Base-by-base conservation (phyloP, 768 basidiomycete species). In the Naganishia vishniacii region DNA sequence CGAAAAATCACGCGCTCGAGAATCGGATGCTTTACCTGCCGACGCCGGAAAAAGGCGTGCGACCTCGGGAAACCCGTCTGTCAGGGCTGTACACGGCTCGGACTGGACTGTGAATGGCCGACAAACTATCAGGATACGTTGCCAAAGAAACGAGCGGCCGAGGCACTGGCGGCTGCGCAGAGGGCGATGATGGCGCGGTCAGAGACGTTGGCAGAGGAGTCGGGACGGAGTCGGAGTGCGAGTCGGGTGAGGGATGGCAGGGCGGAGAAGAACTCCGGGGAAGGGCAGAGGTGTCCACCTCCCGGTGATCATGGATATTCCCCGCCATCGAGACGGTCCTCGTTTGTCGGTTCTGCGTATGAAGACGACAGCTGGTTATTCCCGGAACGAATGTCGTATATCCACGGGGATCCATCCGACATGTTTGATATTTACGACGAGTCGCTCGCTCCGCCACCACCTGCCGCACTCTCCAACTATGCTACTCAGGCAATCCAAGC, bases 31-130 rank as follows among this genome's bases (percentile, higher is more conserved):
- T 53, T 71, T 62, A 69, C 70, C 15, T 73, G 72, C 42, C 41
- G 72, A 37, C 69, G 65, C 51, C 56, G 72, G 49, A 66, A 68
- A 48, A 73, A 73, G 58, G 37, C 65, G 31, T 73, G 72, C 42
- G 69, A 71, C 48, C 47, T 67, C 56, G 49, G 23, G 6, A 71
- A 69, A 48, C 69, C 72, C 37, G 40, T 46, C 9, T 73, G 72
- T 53, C 63, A 59, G 16, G 68, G 69, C 16, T 73, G 72, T 63
- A 61, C 25, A 13, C 61, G 72, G 4, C 61, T 73, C 47, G 62
- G 61, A 23, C 44, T 71, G 59, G 72, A 71, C 34, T 29, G 71
- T 64, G 18, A 25, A 28, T 37, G 53, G 53, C 53, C 53, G n/a
- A 56, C 37, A 34, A 56, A 56, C 20, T 56, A 56, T 37, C 53